Base-by-base conservation (phyloP, 345 rosid species). In the Laguncularia racemosa region DNA sequence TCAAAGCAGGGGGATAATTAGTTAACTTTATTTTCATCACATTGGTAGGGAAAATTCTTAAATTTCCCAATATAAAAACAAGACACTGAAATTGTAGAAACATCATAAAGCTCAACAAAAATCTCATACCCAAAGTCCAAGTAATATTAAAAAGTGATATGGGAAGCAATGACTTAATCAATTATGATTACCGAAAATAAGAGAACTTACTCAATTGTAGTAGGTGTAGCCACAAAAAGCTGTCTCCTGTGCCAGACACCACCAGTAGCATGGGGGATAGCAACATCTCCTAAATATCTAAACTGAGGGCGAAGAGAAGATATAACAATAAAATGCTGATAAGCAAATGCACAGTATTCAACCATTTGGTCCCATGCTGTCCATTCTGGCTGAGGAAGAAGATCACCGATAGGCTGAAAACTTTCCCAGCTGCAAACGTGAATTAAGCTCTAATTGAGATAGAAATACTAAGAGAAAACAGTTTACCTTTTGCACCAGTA, bases 361-460 rank as follows among this genome's bases (percentile, higher is more conserved):
- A 89, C 99, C 52, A 95, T 93, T 74, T 87, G 88, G 76, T 93
- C 99, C 99, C 99, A 93, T 57, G 97, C 97, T 53, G 99, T 80
- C 97, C 97, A 93, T 62, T 93, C 99, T 62, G 97, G 99, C 77
- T 89, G 99, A 79, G 97, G 95, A 81, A 93, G 89, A 74, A 93
- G 78, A 60, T 78, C 85, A 63, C 99, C 96, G 44, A 93, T 92
- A 44, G 99, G 95, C 74, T 87, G 86, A 75, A 89, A 93, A 72
- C 81, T 89, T 72, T 89, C 99, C 99, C 99, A 93, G 67, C 99
- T 89, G 80, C 83, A 73, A 48, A 70, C 63, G 46, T 55, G 52
- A 71, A 33, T 33, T 33, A 4, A 33, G 4, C 40, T 33, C 40
- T 33, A 33, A 33, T 4, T 33, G 40, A 33, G 40, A 33, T 33